These are phyloP conservation scores for Neonectria magnoliae DNA, from an alignment of 2,329 filamentous ascomycete genomes.

Conservation along the genomic window DNA sequence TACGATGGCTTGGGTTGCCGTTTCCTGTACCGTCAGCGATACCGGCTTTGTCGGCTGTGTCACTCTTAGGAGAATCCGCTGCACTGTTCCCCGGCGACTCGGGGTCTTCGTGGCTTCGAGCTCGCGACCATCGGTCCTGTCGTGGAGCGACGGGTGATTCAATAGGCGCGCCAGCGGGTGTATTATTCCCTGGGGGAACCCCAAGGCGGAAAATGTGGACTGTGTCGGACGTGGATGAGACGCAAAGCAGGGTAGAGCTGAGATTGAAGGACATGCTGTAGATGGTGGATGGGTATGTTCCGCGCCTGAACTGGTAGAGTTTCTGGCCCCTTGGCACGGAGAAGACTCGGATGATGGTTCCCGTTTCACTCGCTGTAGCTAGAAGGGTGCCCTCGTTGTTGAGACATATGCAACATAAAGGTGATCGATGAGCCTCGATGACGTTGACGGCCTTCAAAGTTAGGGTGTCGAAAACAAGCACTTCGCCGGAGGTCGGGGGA, in stretches of 20 bases:
- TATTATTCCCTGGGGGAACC: constrained; percentile 54
- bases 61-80: constrained; percentile 64
- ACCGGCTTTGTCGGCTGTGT: constrained; percentile 53
- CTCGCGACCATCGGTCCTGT: constrained; percentile 63
- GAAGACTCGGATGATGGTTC: constrained; percentile 96
- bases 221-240: constrained; percentile 95
- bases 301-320: constrained; percentile 93
- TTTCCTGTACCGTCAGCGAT: constrained; percentile 41
- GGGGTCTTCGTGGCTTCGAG: constrained; percentile 61
- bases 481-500: constrained; percentile 87
- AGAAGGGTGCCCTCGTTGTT: constrained; percentile 93
- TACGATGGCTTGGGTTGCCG: constrained; percentile 49
- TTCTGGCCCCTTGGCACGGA: constrained; percentile 91
- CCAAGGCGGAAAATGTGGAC: constrained; percentile 93
- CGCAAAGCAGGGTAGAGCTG: constrained; percentile 89
- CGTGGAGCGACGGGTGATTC: constrained; percentile 54
- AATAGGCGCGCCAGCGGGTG: constrained; percentile 49
- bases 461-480: constrained; percentile 90
- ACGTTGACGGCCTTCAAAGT: constrained; percentile 94
- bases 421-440: constrained; percentile 92
- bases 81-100: constrained; percentile 55
- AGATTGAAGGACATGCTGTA: constrained; percentile 99
- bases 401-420: constrained; percentile 87
- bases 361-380: constrained; percentile 95
- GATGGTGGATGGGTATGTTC: constrained; percentile 94